phyloP scores from a whole-genome alignment of 495 filamentous ascomycete species.

The Cryomyces antarcticus region DNA sequence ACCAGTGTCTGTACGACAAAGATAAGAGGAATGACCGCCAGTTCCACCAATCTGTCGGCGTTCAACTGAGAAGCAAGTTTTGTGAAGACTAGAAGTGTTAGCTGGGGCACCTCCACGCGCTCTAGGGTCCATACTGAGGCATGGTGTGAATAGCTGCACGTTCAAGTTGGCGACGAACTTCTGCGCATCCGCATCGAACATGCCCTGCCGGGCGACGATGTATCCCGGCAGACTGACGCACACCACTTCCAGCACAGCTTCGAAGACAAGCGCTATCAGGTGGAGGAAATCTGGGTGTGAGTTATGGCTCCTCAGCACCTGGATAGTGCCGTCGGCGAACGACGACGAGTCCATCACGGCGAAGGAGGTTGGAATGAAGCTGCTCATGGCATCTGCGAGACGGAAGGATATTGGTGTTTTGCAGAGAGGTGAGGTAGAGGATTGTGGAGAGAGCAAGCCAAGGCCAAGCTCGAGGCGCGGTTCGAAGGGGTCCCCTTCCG shows the following conservation, averaged over 20 bases:
- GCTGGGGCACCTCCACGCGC: no score
- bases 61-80: slow-evolving; percentile 93
- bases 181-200: slow-evolving; percentile 86
- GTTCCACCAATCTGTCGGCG: slow-evolving; percentile 67
- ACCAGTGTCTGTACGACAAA: slow-evolving; percentile 72
- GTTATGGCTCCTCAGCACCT: not conserved
- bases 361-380: not conserved
- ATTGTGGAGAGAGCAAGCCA: not conserved
- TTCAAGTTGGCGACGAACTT: slow-evolving; percentile 94
- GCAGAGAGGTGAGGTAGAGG: slow-evolving; percentile 1
- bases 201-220: slow-evolving; percentile 67
- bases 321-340: not conserved
- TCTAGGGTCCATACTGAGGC: slow-evolving; percentile 48
- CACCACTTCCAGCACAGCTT: slow-evolving; percentile 87
- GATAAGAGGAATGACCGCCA: slow-evolving; percentile 85
- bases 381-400: slow-evolving; percentile 1
- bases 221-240: slow-evolving; percentile 94
- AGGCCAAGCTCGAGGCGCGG: no score
- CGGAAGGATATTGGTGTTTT: slow-evolving; percentile 7
- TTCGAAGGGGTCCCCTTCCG: no score
- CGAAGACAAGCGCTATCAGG: slow-evolving; percentile 74
- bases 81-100: slow-evolving; percentile 53
- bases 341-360: not conserved
- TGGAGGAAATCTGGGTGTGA: slow-evolving; percentile 48
- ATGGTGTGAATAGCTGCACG: slow-evolving; percentile 84